phyloP scores from a whole-genome alignment of 352 stramenopile species.

The Globisporangium okanoganense region DNA sequence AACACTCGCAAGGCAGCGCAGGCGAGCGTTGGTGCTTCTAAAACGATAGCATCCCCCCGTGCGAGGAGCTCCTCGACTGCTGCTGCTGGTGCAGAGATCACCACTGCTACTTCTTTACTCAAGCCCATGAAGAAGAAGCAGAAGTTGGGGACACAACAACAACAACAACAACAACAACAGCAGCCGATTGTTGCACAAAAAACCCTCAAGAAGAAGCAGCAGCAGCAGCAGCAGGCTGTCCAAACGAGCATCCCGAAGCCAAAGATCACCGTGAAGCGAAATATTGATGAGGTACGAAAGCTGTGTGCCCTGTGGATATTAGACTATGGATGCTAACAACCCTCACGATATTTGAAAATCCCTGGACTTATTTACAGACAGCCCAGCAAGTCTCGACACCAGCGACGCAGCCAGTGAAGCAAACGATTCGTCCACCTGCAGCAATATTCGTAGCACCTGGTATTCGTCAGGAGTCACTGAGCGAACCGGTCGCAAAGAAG shows the following conservation, averaged over 20 bases:
- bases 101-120: background rate
- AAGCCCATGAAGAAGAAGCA: constrained; percentile 7
- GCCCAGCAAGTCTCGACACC: background rate
- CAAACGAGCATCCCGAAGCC: background rate
- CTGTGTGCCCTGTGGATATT: background rate
- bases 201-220: background rate
- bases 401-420: background rate
- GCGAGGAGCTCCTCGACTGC: background rate
- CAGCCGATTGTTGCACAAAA: background rate
- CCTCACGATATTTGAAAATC: no score
- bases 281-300: background rate
- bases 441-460: background rate
- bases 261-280: constrained; percentile 4
- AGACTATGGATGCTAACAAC: no score
- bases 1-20: background rate
- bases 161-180: background rate
- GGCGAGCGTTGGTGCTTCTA: background rate
- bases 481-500: background rate
- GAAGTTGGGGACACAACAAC: background rate
- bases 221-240: background rate
- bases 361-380: background rate
- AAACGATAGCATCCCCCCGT: background rate
- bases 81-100: background rate
- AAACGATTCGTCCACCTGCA: background rate
- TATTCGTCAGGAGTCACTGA: no score